Base-by-base conservation (phyloP, 192 early-diverging fungal species). In the Kickxella alabastrina region DNA sequence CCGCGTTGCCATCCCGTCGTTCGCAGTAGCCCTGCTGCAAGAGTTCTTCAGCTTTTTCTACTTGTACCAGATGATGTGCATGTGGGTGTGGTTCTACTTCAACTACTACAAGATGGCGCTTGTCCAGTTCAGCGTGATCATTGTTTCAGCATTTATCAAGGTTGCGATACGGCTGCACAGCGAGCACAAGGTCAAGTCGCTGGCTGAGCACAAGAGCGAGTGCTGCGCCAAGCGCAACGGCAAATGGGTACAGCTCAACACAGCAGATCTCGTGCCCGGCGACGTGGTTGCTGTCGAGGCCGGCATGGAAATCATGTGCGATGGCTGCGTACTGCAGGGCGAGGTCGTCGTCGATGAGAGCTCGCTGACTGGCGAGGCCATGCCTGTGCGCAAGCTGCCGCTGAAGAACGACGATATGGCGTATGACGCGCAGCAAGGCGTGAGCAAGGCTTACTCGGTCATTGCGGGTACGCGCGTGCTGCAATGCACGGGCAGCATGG, bases 321-420 rank as follows among this genome's bases (percentile, higher is more conserved):
- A 91, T 43, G 81, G 78, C 24, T 83, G 85, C 3, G 68, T 91
- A 22, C 48, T 90, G 4, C 55, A 68, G 19, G 89, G 89, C 31
- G 82, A 83, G 26, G 80, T 80, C 0, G 85, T 91, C 15, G 83
- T 83, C 18, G 85, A 91, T 63, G 89, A 91, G 49, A 79, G 78
- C 34, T 79, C 81, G 17, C 66, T 91, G 36, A 91, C 87, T 0
- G 89, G 85, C 46, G 89, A 91, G 77, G 86, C 89, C 5, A 78
- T 85, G 53, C 89, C 89, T 1, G 81, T 91, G 37, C 80, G 85
- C 47, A 91, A 91, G 61, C 79, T 89, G 42, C 57, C 87, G 13
- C 67, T 87, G 21, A 79, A 79, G 43, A 52, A 73, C 47, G 84
- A 87, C 35, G 65, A 71, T 24, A 43, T 46, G 4, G 18, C 55